Base-by-base conservation (phyloP, 306 rosid species). In the Malus domestica region DNA sequence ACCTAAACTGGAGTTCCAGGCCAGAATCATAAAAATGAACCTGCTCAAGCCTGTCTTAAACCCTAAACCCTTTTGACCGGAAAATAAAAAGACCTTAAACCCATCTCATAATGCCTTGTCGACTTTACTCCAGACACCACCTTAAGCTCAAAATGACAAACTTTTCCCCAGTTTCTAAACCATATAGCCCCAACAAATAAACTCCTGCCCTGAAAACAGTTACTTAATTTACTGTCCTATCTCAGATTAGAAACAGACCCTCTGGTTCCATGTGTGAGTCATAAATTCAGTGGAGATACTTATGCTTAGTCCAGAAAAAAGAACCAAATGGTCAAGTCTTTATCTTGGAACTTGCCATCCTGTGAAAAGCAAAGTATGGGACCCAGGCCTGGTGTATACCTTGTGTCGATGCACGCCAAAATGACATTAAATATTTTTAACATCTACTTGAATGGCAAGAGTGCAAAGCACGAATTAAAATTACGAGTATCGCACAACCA, bases 401-500 rank as follows among this genome's bases (percentile, higher is more conserved):
- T 22, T 23, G 59, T 42, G 68, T 38, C 20, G 19, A 67, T 8
- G 54, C 23, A 32, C 4, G 18, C 12, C 27, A 27, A n/a, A 75
- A 30, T 32, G 79, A 67, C 19, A 76, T 64, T 32, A 8, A 32
- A 64, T 64, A 38, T n/a, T 15, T 32, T 32, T 32, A 30, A 32
- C 10, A 32, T 32, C 44, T 64, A 73, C 73, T 70, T 51, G 52
- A 35, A 45, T 73, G 73, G 79, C 67, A 62, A 75, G 40, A 67
- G 57, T 76, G 51, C 68, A 71, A 82, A 85, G 86, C 66, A 80
- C 54, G 57, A 40, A 71, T 67, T 79, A 73, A 38, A 78, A 80
- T 72, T 71, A 27, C 15, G 52, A 80, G 57, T 77, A 54, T 72
- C 63, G 72, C 61, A 71, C 66, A 61, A 85, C 46, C 72, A 62